These are phyloP conservation scores for Austroboletus eburneus DNA, from an alignment of 768 basidiomycete genomes.

Conservation along the genomic window DNA sequence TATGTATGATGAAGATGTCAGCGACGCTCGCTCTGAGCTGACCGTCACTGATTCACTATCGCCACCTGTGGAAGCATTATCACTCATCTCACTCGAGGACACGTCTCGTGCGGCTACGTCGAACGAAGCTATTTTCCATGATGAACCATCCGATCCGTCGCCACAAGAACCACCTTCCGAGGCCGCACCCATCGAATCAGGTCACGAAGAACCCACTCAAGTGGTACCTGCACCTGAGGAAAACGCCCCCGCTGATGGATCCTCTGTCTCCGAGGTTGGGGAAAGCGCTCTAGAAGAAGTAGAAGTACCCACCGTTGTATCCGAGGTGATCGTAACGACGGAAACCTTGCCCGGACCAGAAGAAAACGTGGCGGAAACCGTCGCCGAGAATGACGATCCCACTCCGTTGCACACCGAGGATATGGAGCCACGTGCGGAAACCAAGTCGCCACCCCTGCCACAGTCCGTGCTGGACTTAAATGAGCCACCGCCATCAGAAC, in stretches of 20 bases:
- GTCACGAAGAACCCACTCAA: constrained; percentile 7
- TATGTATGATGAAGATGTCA: constrained; percentile 21
- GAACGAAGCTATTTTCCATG: background rate
- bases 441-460: constrained; percentile 1
- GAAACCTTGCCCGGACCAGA: constrained; percentile 2
- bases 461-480: constrained; percentile 23
- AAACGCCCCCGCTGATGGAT: background rate
- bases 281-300: constrained; percentile 11
- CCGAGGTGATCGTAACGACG: constrained; percentile 8
- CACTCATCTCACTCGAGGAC: constrained; percentile 26
- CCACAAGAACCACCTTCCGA: constrained; percentile 3
- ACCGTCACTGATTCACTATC: constrained; percentile 17
- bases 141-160: background rate
- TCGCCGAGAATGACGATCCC: constrained; percentile 7
- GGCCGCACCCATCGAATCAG: constrained; percentile 5
- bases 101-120: background rate
- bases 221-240: constrained; percentile 2
- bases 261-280: background rate
- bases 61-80: constrained; percentile 26
- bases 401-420: background rate
- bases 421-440: constrained; percentile 5
- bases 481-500: constrained; percentile 30
- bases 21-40: constrained; percentile 21
- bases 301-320: background rate
- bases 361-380: background rate